Base-by-base conservation (phyloP, 2,329 filamentous ascomycete species). In the Diaporthe sp. region DNA sequence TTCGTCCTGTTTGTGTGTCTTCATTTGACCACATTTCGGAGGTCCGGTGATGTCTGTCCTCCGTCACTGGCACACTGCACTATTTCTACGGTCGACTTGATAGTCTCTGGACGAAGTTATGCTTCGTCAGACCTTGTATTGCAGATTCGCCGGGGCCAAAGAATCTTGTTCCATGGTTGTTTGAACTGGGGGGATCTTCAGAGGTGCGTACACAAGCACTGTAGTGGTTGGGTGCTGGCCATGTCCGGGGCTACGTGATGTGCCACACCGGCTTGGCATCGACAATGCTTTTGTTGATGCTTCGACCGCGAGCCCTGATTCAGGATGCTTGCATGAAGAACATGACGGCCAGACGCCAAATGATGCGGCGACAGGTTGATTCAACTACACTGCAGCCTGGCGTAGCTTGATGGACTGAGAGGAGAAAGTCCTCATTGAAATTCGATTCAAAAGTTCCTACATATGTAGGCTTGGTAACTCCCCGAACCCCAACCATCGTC, bases 401-500 rank as follows among this genome's bases (percentile, higher is more conserved):
- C 6, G 15, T 19, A 22, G 15, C 8, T 46, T 19, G 15, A 22
- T 8, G 22, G 9, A 39, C 31, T 28, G 44, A 53, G 31, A 31
- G 46, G n/a, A 28, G 31, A 39, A 10, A 25, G 34, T 31, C 12
- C 46, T 68, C 65, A 34, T n/a, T 34, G 51, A 6, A 53, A 68
- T 53, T 53, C 17, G 8, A 28, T 39, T 51, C 44, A 37, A 39
- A 39, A 25, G 5, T 19, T 12, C 46, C 65, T 37, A 51, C 31
- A 3, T 25, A 25, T 15, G 31, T 51, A 68, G 62, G 62, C 31
- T 28, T 17, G 46, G 34, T 53, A 53, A 68, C 65, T 68, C 65
- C 65, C 31, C 65, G 12, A 68, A 53, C 65, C 46, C 65, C 65
- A 39, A 13, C 65, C 31, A 22, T 42, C 34, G 34, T 53, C 65